Percentiles rank a stretch among this genome's conserved stretches.
Evolutionary conservation across 257 asterid genomes (phyloP).

Genomic region (Fraxinus quadrangulata): DNA sequence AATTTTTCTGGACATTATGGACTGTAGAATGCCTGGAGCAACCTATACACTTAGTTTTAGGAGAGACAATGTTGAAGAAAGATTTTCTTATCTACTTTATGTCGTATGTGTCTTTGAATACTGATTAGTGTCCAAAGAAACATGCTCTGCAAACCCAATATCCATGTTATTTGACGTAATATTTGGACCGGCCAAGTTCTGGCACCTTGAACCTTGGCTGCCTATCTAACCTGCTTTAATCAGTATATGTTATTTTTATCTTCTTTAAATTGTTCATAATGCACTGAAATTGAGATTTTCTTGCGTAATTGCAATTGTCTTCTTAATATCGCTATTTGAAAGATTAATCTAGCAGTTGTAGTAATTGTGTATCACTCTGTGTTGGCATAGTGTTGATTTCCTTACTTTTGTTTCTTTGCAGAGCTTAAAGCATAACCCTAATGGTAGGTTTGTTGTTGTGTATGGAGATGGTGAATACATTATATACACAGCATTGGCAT

Average conservation of each 20-base stretch:
- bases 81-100: neutral
- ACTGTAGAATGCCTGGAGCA: neutral
- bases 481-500: conserved; percentile 94
- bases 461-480: conserved; percentile 97
- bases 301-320: neutral
- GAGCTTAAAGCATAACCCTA: conserved; percentile 97
- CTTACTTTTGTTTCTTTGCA: conserved; percentile 31
- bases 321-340: conserved; percentile 19
- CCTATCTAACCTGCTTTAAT: neutral
- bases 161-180: neutral
- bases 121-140: neutral
- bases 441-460: conserved; percentile 97
- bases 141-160: neutral
- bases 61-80: neutral
- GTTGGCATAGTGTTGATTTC: conserved; percentile 25
- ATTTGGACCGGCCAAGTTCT: neutral
- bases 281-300: neutral
- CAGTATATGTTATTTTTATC: neutral
- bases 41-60: neutral
- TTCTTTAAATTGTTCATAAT: neutral
- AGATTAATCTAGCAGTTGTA: conserved; percentile 6
- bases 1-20: neutral
- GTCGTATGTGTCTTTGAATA: neutral
- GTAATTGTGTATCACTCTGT: conserved; percentile 1
- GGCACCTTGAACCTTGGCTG: neutral